Evolutionary conservation across 768 basidiomycete species (phyloP).

Genomic region (Rhizopogon rudus): DNA sequence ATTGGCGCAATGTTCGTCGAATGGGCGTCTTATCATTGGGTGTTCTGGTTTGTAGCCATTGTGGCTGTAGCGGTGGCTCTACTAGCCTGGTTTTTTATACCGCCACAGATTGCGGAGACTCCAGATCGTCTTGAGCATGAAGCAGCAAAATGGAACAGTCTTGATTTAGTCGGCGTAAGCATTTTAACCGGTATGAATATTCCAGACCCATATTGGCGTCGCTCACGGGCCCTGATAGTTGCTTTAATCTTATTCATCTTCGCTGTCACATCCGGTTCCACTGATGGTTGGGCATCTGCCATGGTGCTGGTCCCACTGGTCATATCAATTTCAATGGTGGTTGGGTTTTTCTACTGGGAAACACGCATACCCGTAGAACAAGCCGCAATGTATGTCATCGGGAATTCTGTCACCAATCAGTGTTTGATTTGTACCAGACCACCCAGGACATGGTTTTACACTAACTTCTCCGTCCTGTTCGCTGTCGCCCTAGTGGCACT

Average conservation of each 20-base stretch:
- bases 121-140: not conserved
- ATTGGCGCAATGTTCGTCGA: conserved; percentile 40
- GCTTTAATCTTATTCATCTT: conserved; percentile 33
- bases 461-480: conserved; percentile 37
- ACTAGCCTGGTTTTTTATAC: conserved; percentile 29
- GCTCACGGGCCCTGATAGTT: conserved; percentile 6
- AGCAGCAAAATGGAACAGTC: conserved; percentile 20
- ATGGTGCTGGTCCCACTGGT: conserved; percentile 42
- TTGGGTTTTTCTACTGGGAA: conserved; percentile 50
- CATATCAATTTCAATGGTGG: conserved; percentile 35
- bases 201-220: not conserved
- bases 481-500: conserved; percentile 33
- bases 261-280: conserved; percentile 42
- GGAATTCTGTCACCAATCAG: not conserved
- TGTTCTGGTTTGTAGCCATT: conserved; percentile 45
- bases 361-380: conserved; percentile 30
- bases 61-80: conserved; percentile 30
- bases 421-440: conserved; percentile 22
- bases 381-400: conserved; percentile 36
- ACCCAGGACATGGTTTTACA: conserved; percentile 37
- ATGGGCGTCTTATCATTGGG: conserved; percentile 41
- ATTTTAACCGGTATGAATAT: conserved; percentile 29
- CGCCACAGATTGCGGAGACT: conserved; percentile 13
- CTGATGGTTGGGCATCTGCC: conserved; percentile 43
- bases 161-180: conserved; percentile 36